phyloP scores from a whole-genome alignment of 805 yeast species.

The Cyberlindnera veronae region DNA sequence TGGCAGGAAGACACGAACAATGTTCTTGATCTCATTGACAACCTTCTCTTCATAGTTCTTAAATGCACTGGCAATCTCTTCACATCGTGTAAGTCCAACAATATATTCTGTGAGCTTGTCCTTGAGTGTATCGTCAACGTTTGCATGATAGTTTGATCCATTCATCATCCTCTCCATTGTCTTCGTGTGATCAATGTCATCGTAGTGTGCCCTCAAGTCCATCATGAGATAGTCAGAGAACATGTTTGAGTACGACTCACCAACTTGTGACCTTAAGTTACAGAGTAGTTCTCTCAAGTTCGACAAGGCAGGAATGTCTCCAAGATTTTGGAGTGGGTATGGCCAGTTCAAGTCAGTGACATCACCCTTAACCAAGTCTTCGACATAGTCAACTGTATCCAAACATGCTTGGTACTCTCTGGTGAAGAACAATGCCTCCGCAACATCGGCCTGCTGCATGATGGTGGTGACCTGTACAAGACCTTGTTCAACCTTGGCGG shows the following conservation, averaged over 20 bases:
- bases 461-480: slow-evolving; percentile 46
- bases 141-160: slow-evolving; percentile 36
- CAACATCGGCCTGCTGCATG: slow-evolving; percentile 44
- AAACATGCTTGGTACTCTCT: slow-evolving; percentile 53
- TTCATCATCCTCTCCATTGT: slow-evolving; percentile 45
- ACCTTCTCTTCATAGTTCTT: slow-evolving; percentile 62
- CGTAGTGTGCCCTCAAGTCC: slow-evolving; percentile 61
- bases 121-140: slow-evolving; percentile 39
- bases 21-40: slow-evolving; percentile 65
- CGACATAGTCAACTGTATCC: slow-evolving; percentile 53
- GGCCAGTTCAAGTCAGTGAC: slow-evolving; percentile 40
- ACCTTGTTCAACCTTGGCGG: slow-evolving; percentile 59
- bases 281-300: slow-evolving; percentile 49
- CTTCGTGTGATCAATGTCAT: slow-evolving; percentile 42
- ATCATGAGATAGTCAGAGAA: slow-evolving; percentile 53
- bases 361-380: slow-evolving; percentile 56
- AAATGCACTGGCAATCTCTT: slow-evolving; percentile 59
- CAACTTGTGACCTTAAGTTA: slow-evolving; percentile 59
- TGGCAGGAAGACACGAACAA: slow-evolving; percentile 67
- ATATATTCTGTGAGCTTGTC: slow-evolving; percentile 44
- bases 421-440: slow-evolving; percentile 42
- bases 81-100: slow-evolving; percentile 56
- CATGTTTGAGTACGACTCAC: slow-evolving; percentile 58
- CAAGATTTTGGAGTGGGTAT: slow-evolving; percentile 30
- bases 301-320: slow-evolving; percentile 30